phyloP scores from a whole-genome alignment of 2,329 filamentous ascomycete species.

The Cercospora sp. region DNA sequence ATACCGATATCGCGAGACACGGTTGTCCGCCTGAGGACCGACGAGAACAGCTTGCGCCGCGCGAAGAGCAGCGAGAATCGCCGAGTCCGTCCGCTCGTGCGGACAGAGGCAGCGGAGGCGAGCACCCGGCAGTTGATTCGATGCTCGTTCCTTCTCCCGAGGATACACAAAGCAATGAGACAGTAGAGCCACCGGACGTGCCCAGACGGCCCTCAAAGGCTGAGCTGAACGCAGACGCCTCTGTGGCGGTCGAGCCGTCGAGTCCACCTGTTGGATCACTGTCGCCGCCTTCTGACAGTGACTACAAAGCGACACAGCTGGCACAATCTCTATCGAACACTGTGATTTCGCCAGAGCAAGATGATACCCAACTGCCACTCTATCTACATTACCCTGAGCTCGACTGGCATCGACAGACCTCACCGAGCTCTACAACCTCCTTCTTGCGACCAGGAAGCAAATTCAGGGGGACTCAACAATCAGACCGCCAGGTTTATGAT shows the following conservation, averaged over 20 bases:
- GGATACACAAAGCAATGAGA: slow-evolving; percentile 32
- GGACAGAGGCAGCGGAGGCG: slow-evolving; percentile 4
- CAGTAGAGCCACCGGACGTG: slow-evolving; percentile 24
- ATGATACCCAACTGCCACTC: slow-evolving; percentile 24
- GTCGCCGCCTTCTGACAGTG: slow-evolving; percentile 31
- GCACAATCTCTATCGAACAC: slow-evolving; percentile 35
- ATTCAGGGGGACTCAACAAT: slow-evolving; percentile 89
- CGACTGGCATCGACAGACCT: slow-evolving; percentile 53
- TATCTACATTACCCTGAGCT: slow-evolving; percentile 34
- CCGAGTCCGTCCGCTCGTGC: slow-evolving; percentile 8
- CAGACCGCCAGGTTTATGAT: slow-evolving; percentile 89
- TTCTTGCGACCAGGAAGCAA: slow-evolving; percentile 83
- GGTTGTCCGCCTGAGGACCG: slow-evolving; percentile 44
- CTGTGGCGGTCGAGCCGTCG: slow-evolving; percentile 30
- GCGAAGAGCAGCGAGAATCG: slow-evolving; percentile 10
- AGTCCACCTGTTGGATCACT: slow-evolving; percentile 31
- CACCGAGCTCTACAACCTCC: slow-evolving; percentile 75
- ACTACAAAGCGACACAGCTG: slow-evolving; percentile 25
- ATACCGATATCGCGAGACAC: slow-evolving; percentile 6
- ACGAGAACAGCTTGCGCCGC: slow-evolving; percentile 21
- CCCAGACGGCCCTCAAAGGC: slow-evolving; percentile 39
- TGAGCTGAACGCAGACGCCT: slow-evolving; percentile 45
- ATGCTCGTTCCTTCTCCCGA: not conserved
- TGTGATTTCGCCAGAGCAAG: slow-evolving; percentile 26
- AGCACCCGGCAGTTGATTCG: not conserved